Percentiles rank a stretch among this genome's conserved stretches.
Conservation (phyloP, 208 protist species). For the Trypanosomatidae sp. region DNA sequence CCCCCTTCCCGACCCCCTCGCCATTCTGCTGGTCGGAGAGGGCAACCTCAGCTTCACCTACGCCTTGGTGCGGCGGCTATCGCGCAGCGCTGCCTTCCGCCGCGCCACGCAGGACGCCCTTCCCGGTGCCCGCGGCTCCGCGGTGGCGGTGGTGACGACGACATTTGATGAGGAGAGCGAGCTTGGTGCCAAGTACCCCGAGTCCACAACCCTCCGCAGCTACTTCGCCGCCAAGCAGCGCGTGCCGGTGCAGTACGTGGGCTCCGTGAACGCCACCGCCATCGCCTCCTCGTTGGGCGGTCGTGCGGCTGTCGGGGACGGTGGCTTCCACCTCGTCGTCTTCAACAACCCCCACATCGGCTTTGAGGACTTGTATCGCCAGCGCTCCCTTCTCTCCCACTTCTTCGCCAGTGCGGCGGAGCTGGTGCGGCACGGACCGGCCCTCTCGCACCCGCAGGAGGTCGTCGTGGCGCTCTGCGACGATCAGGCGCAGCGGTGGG, state of each 20-base stretch:
- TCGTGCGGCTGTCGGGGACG: neutral
- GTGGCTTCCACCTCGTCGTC: conserved; percentile 28
- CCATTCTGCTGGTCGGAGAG: conserved; percentile 53
- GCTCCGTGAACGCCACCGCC: conserved; percentile 51
- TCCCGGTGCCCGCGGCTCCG: neutral
- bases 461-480: conserved; percentile 55
- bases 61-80: conserved; percentile 44
- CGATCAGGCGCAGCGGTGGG: conserved; percentile 51
- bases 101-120: conserved; percentile 1
- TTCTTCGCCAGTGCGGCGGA: conserved; percentile 35
- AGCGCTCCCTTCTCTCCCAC: conserved; percentile 41
- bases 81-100: conserved; percentile 15
- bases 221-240: conserved; percentile 54
- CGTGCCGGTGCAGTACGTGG: conserved; percentile 29
- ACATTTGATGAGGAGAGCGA: conserved; percentile 38
- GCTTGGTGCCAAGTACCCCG: conserved; percentile 49
- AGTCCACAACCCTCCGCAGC: conserved; percentile 28
- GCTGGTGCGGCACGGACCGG: neutral
- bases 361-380: conserved; percentile 46
- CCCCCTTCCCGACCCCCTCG: conserved; percentile 10
- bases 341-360: conserved; percentile 73
- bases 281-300: no score
- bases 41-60: conserved; percentile 65
- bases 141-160: conserved; percentile 29
- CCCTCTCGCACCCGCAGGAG: conserved; percentile 7